Conservation (phyloP, 106 monocot genomes). For the Allium sativum region DNA sequence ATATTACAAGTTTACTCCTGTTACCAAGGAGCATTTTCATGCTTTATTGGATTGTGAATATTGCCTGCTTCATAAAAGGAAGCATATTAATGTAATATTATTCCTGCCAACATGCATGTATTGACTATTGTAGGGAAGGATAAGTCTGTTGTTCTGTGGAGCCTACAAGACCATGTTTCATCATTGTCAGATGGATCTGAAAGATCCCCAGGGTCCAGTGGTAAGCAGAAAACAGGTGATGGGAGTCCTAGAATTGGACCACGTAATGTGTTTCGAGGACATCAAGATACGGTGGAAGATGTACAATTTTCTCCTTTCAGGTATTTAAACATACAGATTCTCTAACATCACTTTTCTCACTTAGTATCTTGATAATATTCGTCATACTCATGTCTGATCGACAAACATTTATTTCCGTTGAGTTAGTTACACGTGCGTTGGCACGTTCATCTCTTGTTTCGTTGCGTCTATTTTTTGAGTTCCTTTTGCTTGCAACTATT, state of each 20-base stretch:
- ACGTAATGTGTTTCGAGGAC: slow-evolving; percentile 65
- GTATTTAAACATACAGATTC: slow-evolving; percentile 19
- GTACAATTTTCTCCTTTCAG: slow-evolving; percentile 85
- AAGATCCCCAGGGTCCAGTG: slow-evolving; percentile 38
- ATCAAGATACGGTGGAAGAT: slow-evolving; percentile 83
- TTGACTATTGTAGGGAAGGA: slow-evolving; percentile 56
- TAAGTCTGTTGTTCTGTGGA: slow-evolving; percentile 80
- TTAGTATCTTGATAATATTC: no score
- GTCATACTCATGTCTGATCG: no score
- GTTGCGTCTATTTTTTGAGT: background rate
- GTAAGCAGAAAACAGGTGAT: slow-evolving; percentile 27
- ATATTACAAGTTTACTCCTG: background rate
- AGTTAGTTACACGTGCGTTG: no score
- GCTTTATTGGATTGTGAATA: background rate
- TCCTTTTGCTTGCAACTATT: background rate
- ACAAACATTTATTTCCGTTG: no score
- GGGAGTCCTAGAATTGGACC: slow-evolving; percentile 51
- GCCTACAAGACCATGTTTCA: slow-evolving; percentile 83
- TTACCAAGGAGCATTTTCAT: background rate
- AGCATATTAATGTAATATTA: no score
- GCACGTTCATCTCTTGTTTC: background rate
- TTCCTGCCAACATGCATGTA: background rate
- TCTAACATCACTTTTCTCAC: no score
- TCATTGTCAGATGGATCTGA: slow-evolving; percentile 34
- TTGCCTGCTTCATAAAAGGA: background rate